Evolutionary conservation across 495 filamentous ascomycete genomes (phyloP), one percentile per base, ranked within the genome.

Genomic region (Aspergillus wentii): DNA sequence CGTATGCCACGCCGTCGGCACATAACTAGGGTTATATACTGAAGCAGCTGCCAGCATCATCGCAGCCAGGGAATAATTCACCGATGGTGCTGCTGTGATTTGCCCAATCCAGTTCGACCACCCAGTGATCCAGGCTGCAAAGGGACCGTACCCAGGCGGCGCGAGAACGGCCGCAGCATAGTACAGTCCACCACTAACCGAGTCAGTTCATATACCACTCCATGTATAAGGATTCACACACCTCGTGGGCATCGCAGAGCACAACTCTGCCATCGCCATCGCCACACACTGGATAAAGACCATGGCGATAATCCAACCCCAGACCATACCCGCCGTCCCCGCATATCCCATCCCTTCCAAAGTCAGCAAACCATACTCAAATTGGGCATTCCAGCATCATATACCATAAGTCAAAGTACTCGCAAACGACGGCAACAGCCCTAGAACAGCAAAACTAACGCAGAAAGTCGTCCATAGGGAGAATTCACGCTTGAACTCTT

Each of bases 391-490:
- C 2, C 5, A 8, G 6, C 5, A 10, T 3, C 10, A 15, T 14
- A 33, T 48, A 68, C 71, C 85, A 69, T 86, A 90, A 48, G 72
- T 80, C 35, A 90, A 61, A 0, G 85, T 90, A 36, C 72, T 80
- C 4, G 85, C 85, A 51, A 88, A 86, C 30, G 78, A 83, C 1
- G 85, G 85, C 27, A 89, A 58, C 33, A 89, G 53, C 4, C 85
- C 85, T 39, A 88, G 59, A 4, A 88, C 83, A 5, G 85, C 82
- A 54, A 88, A 88, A 40, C 75, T 81, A 33, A 89, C 83, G 48
- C 81, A 85, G 60, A 89, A 89, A 0, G 83, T 83, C 9, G 83
- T 85, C 78, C 82, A 88, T n/a, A 86, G 61, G n/a, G 75, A 82
- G 52, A 89, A 88, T 47, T 89, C 85, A 43, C 85, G 69, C 61